Base-by-base conservation (phyloP, 2,329 filamentous ascomycete species). In the Fusarium sp. region DNA sequence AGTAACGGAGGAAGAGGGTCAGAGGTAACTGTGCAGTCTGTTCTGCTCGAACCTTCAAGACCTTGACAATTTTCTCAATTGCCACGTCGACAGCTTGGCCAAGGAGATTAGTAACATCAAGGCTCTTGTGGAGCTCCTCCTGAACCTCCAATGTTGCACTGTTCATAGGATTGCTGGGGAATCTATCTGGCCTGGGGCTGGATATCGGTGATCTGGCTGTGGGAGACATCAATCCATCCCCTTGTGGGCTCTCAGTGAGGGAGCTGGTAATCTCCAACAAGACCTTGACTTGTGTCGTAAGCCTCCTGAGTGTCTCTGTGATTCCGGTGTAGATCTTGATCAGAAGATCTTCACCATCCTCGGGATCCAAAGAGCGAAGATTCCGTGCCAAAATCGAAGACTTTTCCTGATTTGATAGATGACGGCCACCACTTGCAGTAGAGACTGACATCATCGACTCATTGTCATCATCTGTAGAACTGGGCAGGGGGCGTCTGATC, bases 201-300 rank as follows among this genome's bases (percentile, higher is more conserved):
- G 86, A 82, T 5, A 88, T 80, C 1, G 88, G 88, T 7, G 88
- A 89, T 71, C 83, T 83, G 15, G 86, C 64, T 4, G 84, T 82
- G 4, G 86, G 86, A 12, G 87, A 88, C 64, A 82, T 84, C 41
- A 86, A 64, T 10, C 83, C 84, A 18, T 83, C 82, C 4, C 73
- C 81, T 72, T 66, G 73, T 63, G 77, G 77, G 44, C 78, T 77
- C 27, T 86, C 83, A 19, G 88, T 86, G 57, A 93, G 86, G 18
- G 90, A 91, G 79, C 94, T 97, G 2, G 95, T 96, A 25, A 97
- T 93, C 80, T 99, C 96, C 15, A 99, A 86, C n/a, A 99, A 83
- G 15, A 98, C 91, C 80, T 99, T 99, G 61, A 96, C 93, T 79
- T 98, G 95, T 1, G 94, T 95, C 23, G 94, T 94, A 12, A 98